These are phyloP conservation scores for Kluyveromyces sp. DNA, from an alignment of 1,139 yeast species.

Conservation along the genomic window DNA sequence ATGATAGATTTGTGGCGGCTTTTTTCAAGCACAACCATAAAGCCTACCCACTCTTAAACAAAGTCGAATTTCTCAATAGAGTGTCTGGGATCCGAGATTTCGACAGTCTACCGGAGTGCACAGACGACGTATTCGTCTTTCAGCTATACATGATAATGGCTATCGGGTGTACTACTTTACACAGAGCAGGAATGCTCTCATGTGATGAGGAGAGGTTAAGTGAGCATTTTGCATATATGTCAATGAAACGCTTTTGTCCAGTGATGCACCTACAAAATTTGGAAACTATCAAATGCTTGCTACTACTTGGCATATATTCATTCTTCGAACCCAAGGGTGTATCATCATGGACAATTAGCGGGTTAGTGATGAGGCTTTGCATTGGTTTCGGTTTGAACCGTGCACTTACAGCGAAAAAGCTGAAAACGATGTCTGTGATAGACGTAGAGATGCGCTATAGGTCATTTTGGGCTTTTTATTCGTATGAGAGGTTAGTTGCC, in stretches of 20 bases:
- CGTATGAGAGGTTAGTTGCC: constrained; percentile 41
- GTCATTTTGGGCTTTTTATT: constrained; percentile 46
- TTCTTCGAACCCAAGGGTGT: constrained; percentile 40
- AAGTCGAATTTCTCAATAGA: constrained; percentile 33
- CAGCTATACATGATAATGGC: constrained; percentile 45
- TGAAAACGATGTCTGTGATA: constrained; percentile 25
- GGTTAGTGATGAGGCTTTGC: constrained; percentile 38
- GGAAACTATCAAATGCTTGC: constrained; percentile 35
- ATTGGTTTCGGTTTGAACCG: constrained; percentile 41
- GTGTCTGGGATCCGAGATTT: constrained; percentile 33
- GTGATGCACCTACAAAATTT: constrained; percentile 35
- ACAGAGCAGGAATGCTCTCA: constrained; percentile 35
- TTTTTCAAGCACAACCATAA: constrained; percentile 40
- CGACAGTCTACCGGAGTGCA: constrained; percentile 21
- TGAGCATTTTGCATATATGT: constrained; percentile 33
- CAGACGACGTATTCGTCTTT: constrained; percentile 30
- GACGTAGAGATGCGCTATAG: constrained; percentile 40
- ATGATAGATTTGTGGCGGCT: constrained; percentile 35
- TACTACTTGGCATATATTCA: constrained; percentile 41
- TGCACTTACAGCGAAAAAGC: constrained; percentile 28
- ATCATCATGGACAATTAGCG: constrained; percentile 44
- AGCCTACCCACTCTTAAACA: constrained; percentile 39
- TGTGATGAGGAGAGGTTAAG: constrained; percentile 33
- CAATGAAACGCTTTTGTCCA: constrained; percentile 34
- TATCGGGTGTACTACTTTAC: constrained; percentile 42